Base-by-base conservation (phyloP, 306 rosid genomes). In the Trichosanthes truncata region DNA sequence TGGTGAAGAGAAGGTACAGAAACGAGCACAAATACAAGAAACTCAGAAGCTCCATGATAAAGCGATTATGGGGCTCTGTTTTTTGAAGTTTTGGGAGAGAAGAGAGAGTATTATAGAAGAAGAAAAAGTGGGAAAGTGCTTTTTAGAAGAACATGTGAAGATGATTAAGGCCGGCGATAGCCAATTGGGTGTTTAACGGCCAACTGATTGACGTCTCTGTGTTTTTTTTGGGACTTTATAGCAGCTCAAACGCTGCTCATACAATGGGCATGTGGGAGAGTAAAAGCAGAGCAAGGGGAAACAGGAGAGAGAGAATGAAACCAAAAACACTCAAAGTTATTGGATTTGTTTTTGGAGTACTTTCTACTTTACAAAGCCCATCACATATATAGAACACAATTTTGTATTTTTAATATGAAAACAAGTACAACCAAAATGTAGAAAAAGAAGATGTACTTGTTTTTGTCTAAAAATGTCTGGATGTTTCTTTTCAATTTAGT, bases 31-130 rank as follows among this genome's bases (percentile, higher is more conserved):
- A 52, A 60, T 17, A 88, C n/a, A 89, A 71, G 25, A 91, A 74
- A 53, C 81, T 67, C 40, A 91, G 82, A 77, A 87, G 67, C 84
- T 89, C 97, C 98, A 95, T 91, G 7, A 41, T 1, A 38, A 9
- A 66, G 2, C 10, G 52, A 36, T 35, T 9, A 33, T 14, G 2
- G 10, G 17, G 41, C 3, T 59, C 10, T 62, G 21, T 4, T 13
- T 15, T 62, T 26, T 56, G 26, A 56, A 21, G 15, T 8, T 13
- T 35, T 65, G 74, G 40, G 7, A 26, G 18, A 60, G 36, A 60
- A 9, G 35, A 40, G 63, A 17, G 53, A 56, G 43, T 76, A 25
- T 25, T 60, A 60, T 25, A 12, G 51, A 36, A 14, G 51, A 69
- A 80, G 67, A 51, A 3, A 33, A 62, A 62, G n/a, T 26, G 40